Evolutionary conservation across 2,329 filamentous ascomycete genomes (phyloP), one percentile per base, ranked within the genome.

Genomic region (Fusarium newnesense): DNA sequence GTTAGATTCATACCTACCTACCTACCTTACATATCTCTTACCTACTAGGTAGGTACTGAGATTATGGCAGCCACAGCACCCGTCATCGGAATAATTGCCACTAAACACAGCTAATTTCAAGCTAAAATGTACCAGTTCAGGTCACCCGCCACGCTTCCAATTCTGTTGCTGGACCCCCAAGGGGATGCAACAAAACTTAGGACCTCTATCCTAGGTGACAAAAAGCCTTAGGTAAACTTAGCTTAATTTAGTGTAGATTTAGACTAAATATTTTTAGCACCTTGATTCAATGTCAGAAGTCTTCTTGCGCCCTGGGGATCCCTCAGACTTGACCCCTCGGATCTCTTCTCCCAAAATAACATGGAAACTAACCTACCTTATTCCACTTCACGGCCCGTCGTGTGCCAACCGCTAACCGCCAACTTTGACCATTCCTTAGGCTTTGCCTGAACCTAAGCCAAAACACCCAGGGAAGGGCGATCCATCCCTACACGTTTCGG

Each of bases 401-500:
- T 54, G 46, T 67, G 56, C 70, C 70, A 67, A 40, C 52, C 49
- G 63, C 56, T 40, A 67, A 60, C 36, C 36, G 36, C 26, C 43
- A 73, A 53, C 43, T 36, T 60, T 26, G 44, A 21, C 44, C 58
- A 36, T 39, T 69, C 44, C 50, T 53, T 63, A 47, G 66, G 32
- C 30, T 52, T 61, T 60, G 59, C 50, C 59, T 34, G 64, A 58
- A 32, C 15, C 19, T 49, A 52, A 64, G 37, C 60, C 65, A 64
- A 70, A 69, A 69, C 65, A 39, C 42, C 53, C 40, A 73, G 49
- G 46, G 59, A 70, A 37, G 47, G 64, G 56, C 50, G 56, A 60
- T 57, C 44, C 43, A 61, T 64, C 65, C 59, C 60, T 75, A 60
- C 52, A 43, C 32, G 74, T 76, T 74, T 71, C 69, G 62, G 71